Base-by-base conservation (phyloP, 2,329 filamentous ascomycete species). In the Aspergillus tanneri region DNA sequence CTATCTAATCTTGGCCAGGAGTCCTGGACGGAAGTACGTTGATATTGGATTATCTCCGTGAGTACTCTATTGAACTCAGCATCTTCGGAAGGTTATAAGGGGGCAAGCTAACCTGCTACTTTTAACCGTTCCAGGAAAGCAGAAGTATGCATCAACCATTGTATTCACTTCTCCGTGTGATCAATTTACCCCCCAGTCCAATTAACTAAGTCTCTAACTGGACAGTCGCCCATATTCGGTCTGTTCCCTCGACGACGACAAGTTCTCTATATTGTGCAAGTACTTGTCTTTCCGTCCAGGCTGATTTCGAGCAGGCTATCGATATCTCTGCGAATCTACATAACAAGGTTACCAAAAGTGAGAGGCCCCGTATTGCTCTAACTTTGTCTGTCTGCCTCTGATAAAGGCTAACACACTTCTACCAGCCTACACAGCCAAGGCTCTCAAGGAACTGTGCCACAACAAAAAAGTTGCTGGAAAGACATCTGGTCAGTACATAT, bases 371-470 rank as follows among this genome's bases (percentile, higher is more conserved):
- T 18, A 8, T 18, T n/a, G 5, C 11, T 22, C 9, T 49, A 11
- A 35, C 30, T 4, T 30, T 5, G 21, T 3, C 12, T 43, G 36
- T 43, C n/a, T 25, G 18, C 25, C 22, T 25, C 28, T 22, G 36
- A 44, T 18, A 2, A 34, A 7, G 30, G 12, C 14, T 9, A 18
- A 14, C 3, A 9, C 14, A 16, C 14, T 18, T 34, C 30, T 12
- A 34, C n/a, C n/a, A 77, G 80, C 81, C 10, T 73, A 80, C 35
- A 76, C 82, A 19, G 76, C 76, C 22, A 87, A 85, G 65, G 61
- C 80, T 24, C 69, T 87, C 25, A 84, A 82, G 57, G 82, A 85
- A 50, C 70, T 87, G 63, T 77, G 82, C 50, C 81, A 85, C 55
- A 75, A 73, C 34, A 78, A 78, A 9, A 68, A 80, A 55, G 80